Conservation (phyloP, 495 filamentous ascomycete genomes). For the Trichocladium antarcticum region DNA sequence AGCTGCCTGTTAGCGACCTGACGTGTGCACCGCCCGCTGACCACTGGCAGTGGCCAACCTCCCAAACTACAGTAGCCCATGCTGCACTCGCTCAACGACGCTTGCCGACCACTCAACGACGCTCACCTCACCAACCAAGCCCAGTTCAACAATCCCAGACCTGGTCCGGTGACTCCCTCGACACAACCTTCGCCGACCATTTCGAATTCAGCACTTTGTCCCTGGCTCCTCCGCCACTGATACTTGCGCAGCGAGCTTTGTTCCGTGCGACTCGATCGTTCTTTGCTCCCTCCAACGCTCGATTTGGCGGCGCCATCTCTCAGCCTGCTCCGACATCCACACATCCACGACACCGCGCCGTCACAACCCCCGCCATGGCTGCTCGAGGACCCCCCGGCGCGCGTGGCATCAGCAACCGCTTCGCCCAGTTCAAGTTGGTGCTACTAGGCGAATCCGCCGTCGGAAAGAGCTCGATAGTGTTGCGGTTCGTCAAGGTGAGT, state of each 20-base stretch:
- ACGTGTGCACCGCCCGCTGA: conserved; percentile 20
- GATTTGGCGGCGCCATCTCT: conserved; percentile 1
- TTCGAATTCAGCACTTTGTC: not conserved
- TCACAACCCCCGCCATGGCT: conserved; percentile 50
- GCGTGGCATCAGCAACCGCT: conserved; percentile 59
- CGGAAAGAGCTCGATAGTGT: conserved; percentile 96
- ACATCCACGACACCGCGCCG: conserved; percentile 4
- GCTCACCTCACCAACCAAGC: conserved; percentile 9
- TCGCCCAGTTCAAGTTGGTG: conserved; percentile 98
- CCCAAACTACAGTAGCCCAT: no score
- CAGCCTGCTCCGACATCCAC: conserved; percentile 4
- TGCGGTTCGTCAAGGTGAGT: conserved; percentile 92
- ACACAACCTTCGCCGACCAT: conserved; percentile 3
- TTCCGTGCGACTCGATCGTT: not conserved
- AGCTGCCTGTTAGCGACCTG: conserved; percentile 15
- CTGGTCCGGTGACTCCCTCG: conserved; percentile 17
- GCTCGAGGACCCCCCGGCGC: conserved; percentile 65
- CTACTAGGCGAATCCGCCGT: conserved; percentile 95
- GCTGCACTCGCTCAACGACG: no score
- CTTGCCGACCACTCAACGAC: no score
- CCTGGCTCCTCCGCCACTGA: not conserved
- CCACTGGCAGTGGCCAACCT: conserved; percentile 11
- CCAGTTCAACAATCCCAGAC: conserved; percentile 12
- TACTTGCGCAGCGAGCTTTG: not conserved
- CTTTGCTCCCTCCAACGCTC: not conserved